Evolutionary conservation across 257 asterid species (phyloP), one percentile per base, ranked within the genome.

Genomic region (Solanum commersonii): DNA sequence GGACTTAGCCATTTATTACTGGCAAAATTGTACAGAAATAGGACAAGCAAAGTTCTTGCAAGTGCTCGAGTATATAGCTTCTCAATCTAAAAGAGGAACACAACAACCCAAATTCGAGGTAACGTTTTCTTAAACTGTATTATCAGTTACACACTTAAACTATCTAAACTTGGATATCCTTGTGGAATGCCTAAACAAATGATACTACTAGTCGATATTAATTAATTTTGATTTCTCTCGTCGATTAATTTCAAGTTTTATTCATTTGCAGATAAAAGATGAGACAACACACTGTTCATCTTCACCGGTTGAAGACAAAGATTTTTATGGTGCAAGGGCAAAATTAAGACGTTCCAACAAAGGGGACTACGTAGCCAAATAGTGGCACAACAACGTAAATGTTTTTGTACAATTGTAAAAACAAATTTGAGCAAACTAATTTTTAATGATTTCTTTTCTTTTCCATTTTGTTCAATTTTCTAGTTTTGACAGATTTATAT

Each of bases 11-110:
- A 89, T 97, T 12, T 97, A 92, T 79, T 94, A 94, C 22, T 94
- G 96, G 96, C 92, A 93, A 8, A 95, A 97, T 89, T 97, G 95
- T 92, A 94, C 99, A 0, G 93, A 95, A 74, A 90, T 95, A 31
- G 96, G 98, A 1, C 95, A 96, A 63, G 87, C 93, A 2, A 91
- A 91, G 86, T 90, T 97, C 81, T 93, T 97, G 67, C 93, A 95
- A 38, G 70, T 93, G 90, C 93, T 97, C 72, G 94, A 96, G 5
- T 93, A n/a, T 59, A 88, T 94, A 10, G 86, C 93, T 74, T 83
- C 98, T 74, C 94, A 90, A 29, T 85, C 93, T 25, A 92, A 92
- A 70, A 93, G 90, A 85, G 86, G 52, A 29, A 67, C 92, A 44
- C 91, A 89, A 44, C 91, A 89, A 2, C 74, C 94, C 59, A 88